Evolutionary conservation across 1,139 yeast genomes (phyloP), one percentile per base, ranked within the genome.

Genomic region (Yamadazyma dushanensis): DNA sequence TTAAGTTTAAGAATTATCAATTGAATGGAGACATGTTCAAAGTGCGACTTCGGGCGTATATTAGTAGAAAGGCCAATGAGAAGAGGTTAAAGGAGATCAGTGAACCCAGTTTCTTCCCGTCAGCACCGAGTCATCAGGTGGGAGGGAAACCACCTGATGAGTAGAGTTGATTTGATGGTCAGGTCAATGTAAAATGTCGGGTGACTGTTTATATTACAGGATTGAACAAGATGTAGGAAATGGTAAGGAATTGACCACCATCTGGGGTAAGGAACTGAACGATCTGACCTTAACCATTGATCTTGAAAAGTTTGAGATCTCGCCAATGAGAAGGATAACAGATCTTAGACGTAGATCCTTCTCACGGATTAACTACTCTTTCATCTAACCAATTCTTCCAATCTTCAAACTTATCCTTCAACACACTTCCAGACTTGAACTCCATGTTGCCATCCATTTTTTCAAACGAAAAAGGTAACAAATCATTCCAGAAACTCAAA

Each of bases 371-470:
- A 9, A 80, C 83, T 10, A 80, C 83, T 45, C 75, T 70, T 54
- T 82, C 92, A 46, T 81, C 85, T 31, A 88, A 65, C 96, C 96
- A 89, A 46, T 80, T 71, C 46, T 76, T 78, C 89, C 95, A 84
- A 18, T 63, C 59, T 13, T 67, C 75, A 23, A 73, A 65, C 32
- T 80, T 73, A 15, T 65, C 64, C 49, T 73, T 75, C 51, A 69
- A 61, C 2, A 84, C 85, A 45, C 89, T 82, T 2, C 96, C 96
- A 15, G 76, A 77, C 5, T 77, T 49, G 33, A 86, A 79, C 40
- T 78, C 86, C 51, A 87, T 74, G 50, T 80, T 80, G 2, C 90
- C 89, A 50, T 87, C 95, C 38, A 88, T 62, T 41, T 74, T 71
- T 33, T 75, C 82, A 53, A 86, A 85, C 28, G 63, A 57, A 58